Percentiles rank a stretch among this genome's conserved stretches.
These are phyloP conservation scores for Fraxinus paxiana DNA, from an alignment of 305 asterid species.

Conservation along the genomic window DNA sequence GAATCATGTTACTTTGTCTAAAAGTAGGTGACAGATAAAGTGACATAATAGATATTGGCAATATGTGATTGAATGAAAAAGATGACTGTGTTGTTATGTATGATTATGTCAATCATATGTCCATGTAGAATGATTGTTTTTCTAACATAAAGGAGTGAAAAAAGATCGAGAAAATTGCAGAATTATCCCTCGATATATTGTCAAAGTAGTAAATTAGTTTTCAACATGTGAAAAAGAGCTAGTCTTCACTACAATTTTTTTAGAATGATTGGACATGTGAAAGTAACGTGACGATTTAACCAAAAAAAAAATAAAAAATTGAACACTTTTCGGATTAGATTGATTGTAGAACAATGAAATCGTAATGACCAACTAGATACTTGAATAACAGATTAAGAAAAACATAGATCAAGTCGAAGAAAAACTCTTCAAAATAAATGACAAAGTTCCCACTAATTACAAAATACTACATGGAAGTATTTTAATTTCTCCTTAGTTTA, in stretches of 20 bases:
- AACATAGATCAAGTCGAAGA: background rate
- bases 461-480: background rate
- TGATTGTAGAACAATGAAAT: background rate
- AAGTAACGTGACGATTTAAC: background rate
- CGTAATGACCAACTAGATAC: background rate
- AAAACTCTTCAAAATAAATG: background rate
- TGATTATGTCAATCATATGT: background rate
- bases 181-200: background rate
- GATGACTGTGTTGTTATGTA: too few relatives aligned
- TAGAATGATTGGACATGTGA: background rate
- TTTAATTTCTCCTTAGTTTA: background rate
- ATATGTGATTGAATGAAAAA: too few relatives aligned
- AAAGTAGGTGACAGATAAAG: too few relatives aligned
- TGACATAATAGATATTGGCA: background rate
- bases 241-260: background rate
- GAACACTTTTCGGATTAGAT: background rate
- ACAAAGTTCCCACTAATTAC: background rate
- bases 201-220: background rate
- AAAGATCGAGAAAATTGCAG: background rate
- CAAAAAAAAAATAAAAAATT: background rate
- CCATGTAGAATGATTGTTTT: background rate
- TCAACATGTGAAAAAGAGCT: background rate
- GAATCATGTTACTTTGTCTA: too few relatives aligned
- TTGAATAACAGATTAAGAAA: background rate
- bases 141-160: background rate